These are phyloP conservation scores for Phialocephala subalpina DNA, from an alignment of 2,329 filamentous ascomycete genomes.

Conservation along the genomic window DNA sequence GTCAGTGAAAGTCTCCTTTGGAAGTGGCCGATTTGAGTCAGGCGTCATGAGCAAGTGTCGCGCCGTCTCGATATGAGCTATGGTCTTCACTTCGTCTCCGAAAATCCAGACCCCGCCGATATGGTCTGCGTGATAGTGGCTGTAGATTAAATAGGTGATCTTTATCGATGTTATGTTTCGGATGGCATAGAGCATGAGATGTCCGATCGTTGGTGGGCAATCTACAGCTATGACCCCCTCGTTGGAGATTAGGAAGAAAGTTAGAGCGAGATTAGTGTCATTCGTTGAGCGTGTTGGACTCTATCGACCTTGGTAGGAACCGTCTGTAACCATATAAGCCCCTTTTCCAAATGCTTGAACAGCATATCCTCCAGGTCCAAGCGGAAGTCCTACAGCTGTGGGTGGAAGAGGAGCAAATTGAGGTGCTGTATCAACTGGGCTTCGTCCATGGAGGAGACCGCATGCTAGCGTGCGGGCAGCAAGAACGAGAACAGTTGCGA, in stretches of 20 bases:
- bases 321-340: slow-evolving; percentile 40
- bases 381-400: slow-evolving; percentile 12
- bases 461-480: slow-evolving; percentile 5
- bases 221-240: slow-evolving; percentile 41
- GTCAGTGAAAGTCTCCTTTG: slow-evolving; percentile 34
- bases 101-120: slow-evolving; percentile 36
- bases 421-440: slow-evolving; percentile 12
- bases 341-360: slow-evolving; percentile 36
- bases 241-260: slow-evolving; percentile 37
- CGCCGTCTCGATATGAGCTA: slow-evolving; percentile 36
- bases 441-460: slow-evolving; percentile 8
- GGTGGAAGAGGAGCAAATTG: slow-evolving; percentile 24
- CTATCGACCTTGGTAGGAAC: slow-evolving; percentile 32
- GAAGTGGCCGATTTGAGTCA: slow-evolving; percentile 36
- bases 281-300: neutral
- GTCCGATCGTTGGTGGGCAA: slow-evolving; percentile 38
- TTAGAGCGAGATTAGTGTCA: neutral
- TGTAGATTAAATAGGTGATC: slow-evolving; percentile 40
- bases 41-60: slow-evolving; percentile 26
- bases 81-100: slow-evolving; percentile 27
- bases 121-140: slow-evolving; percentile 40
- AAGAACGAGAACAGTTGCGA: neutral
- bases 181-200: slow-evolving; percentile 37
- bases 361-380: slow-evolving; percentile 25
- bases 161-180: slow-evolving; percentile 35